phyloP scores from a whole-genome alignment of 768 basidiomycete species.

The Russula sp. region DNA sequence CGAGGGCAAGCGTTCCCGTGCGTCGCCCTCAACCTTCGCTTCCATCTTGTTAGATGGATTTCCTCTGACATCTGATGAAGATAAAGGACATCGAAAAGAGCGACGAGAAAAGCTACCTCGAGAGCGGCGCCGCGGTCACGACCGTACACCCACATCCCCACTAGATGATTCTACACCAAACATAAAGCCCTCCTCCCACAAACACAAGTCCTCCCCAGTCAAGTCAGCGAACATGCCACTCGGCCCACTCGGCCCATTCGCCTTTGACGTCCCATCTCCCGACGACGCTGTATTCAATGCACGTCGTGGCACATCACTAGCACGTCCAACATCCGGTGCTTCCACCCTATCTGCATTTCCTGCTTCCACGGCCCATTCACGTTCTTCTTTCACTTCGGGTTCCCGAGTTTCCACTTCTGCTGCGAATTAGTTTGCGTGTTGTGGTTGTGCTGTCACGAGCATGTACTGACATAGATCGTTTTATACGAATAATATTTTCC shows the following conservation, averaged over 20 bases:
- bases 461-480: conserved; percentile 38
- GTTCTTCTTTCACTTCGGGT: conserved; percentile 33
- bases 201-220: conserved; percentile 16
- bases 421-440: conserved; percentile 29
- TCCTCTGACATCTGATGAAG: conserved; percentile 28
- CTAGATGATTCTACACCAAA: conserved; percentile 18
- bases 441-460: conserved; percentile 20
- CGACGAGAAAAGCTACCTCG: conserved; percentile 20
- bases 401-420: conserved; percentile 41
- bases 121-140: conserved; percentile 20
- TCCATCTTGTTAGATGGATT: conserved; percentile 26
- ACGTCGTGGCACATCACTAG: conserved; percentile 68
- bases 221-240: conserved; percentile 14
- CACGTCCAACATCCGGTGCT: conserved; percentile 32
- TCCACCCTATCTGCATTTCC: conserved; percentile 25
- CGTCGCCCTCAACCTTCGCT: conserved; percentile 75
- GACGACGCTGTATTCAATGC: conserved; percentile 86
- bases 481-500: conserved; percentile 35
- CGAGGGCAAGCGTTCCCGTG: conserved; percentile 54
- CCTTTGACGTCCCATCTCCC: conserved; percentile 84
- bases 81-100: conserved; percentile 29
- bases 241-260: conserved; percentile 40
- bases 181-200: conserved; percentile 20
- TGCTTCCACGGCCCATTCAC: conserved; percentile 32
- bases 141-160: conserved; percentile 10